Base-by-base conservation (phyloP, 1,284 basidiomycete species). In the Ustilago esculenta region DNA sequence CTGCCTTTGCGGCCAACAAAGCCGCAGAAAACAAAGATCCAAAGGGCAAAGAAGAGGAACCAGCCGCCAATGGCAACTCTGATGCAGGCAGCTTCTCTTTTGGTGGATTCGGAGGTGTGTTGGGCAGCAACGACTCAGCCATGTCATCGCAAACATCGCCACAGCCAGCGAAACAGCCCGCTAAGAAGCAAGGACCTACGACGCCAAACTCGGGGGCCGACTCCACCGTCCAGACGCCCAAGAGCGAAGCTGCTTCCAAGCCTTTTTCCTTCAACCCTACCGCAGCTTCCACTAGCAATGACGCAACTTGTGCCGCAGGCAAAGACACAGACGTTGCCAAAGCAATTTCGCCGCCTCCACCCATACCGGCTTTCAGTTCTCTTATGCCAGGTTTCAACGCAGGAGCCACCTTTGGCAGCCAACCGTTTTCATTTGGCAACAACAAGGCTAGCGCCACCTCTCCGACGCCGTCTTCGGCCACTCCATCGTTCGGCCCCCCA, bases 31-130 rank as follows among this genome's bases (percentile, higher is more conserved):
- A 53, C 21, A 70, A 61, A 42, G 47, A 46, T 2, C 23, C 35
- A 6, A 53, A 54, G 36, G 42, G 37, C 50, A 50, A 49, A 35
- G 46, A 9, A 5, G 44, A 51, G 5, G 54, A 53, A 0, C n/a
- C 35, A 3, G 2, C 37, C 4, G 45, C 24, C 17, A 39, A 46
- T 14, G 57, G 54, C 37, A 23, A 32, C 20, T 50, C 30, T 17
- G 48, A 46, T 24, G 32, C 66, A 4, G 34, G 53, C 20, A 61
- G 53, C n/a, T 70, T 75, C 39, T 70, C 73, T 6, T 75, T 75
- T 20, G 73, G 70, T 11, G 63, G 52, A 12, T 32, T 68, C 15
- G 63, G 48, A 29, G 36, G 25, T 18, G 46, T 68, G 36, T 34
- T 69, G 9, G 59, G 48, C 14, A 56, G 57, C 53, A 52, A 57